Conservation (phyloP, 495 filamentous ascomycete species). For the Darksidea phi region DNA sequence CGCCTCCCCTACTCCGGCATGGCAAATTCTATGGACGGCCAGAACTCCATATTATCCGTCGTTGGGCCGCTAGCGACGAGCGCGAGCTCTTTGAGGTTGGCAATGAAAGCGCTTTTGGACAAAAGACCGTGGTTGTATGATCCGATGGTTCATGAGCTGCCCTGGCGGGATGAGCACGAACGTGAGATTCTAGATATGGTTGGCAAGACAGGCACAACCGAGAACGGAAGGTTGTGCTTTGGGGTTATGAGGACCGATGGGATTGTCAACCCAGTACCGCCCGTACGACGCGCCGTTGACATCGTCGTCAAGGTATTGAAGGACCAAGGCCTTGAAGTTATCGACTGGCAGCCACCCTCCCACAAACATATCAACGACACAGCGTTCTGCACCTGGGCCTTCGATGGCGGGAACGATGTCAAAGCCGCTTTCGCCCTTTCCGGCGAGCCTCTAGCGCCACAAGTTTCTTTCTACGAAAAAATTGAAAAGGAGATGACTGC, state of each 20-base stretch:
- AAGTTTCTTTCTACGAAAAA: slow-evolving; percentile 43
- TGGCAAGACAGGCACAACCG: slow-evolving; percentile 27
- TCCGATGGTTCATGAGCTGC: slow-evolving; percentile 59
- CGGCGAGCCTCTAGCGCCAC: slow-evolving; percentile 52
- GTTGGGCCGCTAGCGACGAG: slow-evolving; percentile 58
- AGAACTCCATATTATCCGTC: slow-evolving; percentile 57
- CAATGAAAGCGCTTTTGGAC: slow-evolving; percentile 56
- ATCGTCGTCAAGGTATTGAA: slow-evolving; percentile 53
- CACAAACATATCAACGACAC: slow-evolving; percentile 43
- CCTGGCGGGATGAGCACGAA: slow-evolving; percentile 59
- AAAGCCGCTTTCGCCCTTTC: slow-evolving; percentile 53
- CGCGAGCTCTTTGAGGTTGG: slow-evolving; percentile 50
- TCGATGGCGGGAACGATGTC: slow-evolving; percentile 51
- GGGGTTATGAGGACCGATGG: slow-evolving; percentile 56
- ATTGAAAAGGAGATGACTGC: slow-evolving; percentile 46
- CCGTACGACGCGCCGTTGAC: slow-evolving; percentile 54
- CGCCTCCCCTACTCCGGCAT: slow-evolving; percentile 53
- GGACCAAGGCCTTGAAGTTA: slow-evolving; percentile 56
- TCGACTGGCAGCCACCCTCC: slow-evolving; percentile 60
- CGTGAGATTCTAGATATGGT: slow-evolving; percentile 51
- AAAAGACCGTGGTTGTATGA: slow-evolving; percentile 65
- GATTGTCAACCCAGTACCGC: slow-evolving; percentile 51
- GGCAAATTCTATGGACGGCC: slow-evolving; percentile 60
- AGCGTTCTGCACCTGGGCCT: slow-evolving; percentile 46
- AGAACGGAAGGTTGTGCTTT: slow-evolving; percentile 49